Conservation (phyloP, 305 asterid genomes). For the Andrographis paniculata region DNA sequence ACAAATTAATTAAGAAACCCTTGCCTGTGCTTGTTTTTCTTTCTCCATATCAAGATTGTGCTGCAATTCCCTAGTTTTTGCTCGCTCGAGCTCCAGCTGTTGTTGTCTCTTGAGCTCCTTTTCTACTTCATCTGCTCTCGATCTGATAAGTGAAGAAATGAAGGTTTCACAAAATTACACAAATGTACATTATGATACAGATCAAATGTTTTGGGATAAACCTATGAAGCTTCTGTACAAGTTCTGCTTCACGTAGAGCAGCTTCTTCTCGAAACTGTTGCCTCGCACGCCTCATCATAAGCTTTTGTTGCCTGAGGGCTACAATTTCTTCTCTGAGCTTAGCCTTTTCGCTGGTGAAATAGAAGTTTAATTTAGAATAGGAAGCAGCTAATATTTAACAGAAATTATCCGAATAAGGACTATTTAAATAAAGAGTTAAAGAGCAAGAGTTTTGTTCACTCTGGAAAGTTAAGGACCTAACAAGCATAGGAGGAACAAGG, state of each 20-base stretch:
- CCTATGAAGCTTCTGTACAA: slow-evolving; percentile 87
- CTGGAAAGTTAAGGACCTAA: neutral
- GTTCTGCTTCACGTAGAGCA: slow-evolving; percentile 83
- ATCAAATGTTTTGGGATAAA: slow-evolving; percentile 17
- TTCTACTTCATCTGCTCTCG: slow-evolving; percentile 70
- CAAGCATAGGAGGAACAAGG: neutral
- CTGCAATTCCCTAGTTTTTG: slow-evolving; percentile 85
- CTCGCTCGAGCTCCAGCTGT: slow-evolving; percentile 76
- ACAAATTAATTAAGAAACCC: slow-evolving; percentile 20
- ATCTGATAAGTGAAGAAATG: slow-evolving; percentile 38
- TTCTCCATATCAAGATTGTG: slow-evolving; percentile 94
- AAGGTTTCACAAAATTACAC: slow-evolving; percentile 6
- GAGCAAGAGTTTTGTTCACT: neutral
- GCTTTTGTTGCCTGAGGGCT: slow-evolving; percentile 84
- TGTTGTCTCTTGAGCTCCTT: slow-evolving; percentile 89
- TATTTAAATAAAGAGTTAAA: too few species aligned
- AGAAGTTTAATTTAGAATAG: slow-evolving; percentile 1
- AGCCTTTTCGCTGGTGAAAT: slow-evolving; percentile 63
- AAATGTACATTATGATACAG: slow-evolving; percentile 11
- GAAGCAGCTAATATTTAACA: too few species aligned
- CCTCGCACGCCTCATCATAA: slow-evolving; percentile 62
- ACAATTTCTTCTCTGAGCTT: slow-evolving; percentile 70
- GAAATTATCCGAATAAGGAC: too few species aligned
- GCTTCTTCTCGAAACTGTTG: slow-evolving; percentile 77
- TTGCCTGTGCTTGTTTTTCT: slow-evolving; percentile 93